These are phyloP conservation scores for Elaeis guineensis DNA, from an alignment of 176 grass and related monocot species.

Conservation along the genomic window DNA sequence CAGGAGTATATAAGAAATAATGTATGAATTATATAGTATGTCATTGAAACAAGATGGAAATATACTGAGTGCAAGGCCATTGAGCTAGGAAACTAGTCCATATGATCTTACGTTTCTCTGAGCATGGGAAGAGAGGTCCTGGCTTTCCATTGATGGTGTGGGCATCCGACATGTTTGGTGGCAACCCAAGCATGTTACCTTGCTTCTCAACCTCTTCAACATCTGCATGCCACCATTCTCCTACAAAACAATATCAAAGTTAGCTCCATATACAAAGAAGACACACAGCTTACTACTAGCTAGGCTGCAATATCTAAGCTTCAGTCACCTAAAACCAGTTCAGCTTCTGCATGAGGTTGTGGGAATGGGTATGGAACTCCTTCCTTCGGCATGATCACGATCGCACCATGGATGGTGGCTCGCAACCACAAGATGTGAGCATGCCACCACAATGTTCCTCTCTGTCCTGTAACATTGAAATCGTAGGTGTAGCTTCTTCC, in stretches of 20 bases:
- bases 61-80: neutral
- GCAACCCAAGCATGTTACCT: neutral
- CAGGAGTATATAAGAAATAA: too few relatives aligned
- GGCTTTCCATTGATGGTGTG: conserved; percentile 27
- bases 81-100: too few relatives aligned
- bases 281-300: too few relatives aligned
- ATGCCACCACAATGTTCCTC: conserved; percentile 12
- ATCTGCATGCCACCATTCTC: conserved; percentile 30
- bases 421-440: conserved; percentile 1
- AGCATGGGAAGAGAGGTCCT: conserved; percentile 22
- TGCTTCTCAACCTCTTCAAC: conserved; percentile 8
- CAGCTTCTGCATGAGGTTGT: conserved; percentile 9
- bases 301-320: neutral
- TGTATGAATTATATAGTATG: too few relatives aligned
- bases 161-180: conserved; percentile 16
- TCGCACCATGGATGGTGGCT: conserved; percentile 18
- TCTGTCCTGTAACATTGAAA: neutral
- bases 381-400: conserved; percentile 20
- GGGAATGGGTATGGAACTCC: conserved; percentile 27
- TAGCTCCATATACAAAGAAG: neutral
- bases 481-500: neutral
- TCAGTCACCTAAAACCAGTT: neutral
- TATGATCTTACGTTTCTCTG: conserved; percentile 5
- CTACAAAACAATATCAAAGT: neutral
- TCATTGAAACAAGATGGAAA: neutral